Evolutionary conservation across 2,329 filamentous ascomycete genomes (phyloP).

Genomic region (Thermochaetoides dissita): DNA sequence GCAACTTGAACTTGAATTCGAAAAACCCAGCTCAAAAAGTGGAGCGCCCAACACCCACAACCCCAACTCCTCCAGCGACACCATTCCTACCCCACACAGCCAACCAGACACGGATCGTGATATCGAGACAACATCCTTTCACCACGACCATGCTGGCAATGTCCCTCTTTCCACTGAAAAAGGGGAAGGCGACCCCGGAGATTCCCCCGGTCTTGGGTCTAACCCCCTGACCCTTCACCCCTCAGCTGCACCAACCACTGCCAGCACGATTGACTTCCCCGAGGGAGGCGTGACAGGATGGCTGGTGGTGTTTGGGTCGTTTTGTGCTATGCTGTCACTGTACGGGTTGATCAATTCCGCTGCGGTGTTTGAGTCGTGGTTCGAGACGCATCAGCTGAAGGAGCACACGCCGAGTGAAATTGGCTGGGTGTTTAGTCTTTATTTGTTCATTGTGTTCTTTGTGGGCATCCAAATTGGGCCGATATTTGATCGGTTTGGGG

Average conservation of each 20-base stretch:
- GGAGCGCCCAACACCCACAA: too few species aligned
- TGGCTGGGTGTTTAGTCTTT: constrained; percentile 79
- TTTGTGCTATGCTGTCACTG: constrained; percentile 54
- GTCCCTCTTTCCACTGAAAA: too few species aligned
- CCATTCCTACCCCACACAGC: too few species aligned
- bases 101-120: too few species aligned
- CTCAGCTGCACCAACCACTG: neutral
- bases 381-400: constrained; percentile 57
- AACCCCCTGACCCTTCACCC: too few species aligned
- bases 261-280: constrained; percentile 38
- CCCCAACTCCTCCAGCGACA: too few species aligned
- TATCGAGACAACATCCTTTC: too few species aligned
- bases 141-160: too few species aligned
- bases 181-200: too few species aligned
- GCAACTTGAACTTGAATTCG: too few species aligned
- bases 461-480: constrained; percentile 72
- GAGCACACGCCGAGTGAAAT: constrained; percentile 52
- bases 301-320: constrained; percentile 66
- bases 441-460: constrained; percentile 69
- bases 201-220: too few species aligned
- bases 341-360: constrained; percentile 63
- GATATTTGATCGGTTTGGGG: constrained; percentile 64
- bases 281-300: constrained; percentile 62
- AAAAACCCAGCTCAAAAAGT: too few species aligned
- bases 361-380: constrained; percentile 67